Evolutionary conservation across 2,329 filamentous ascomycete genomes (phyloP), one percentile per base, ranked within the genome.

Genomic region (Hansfordia pulvinata): DNA sequence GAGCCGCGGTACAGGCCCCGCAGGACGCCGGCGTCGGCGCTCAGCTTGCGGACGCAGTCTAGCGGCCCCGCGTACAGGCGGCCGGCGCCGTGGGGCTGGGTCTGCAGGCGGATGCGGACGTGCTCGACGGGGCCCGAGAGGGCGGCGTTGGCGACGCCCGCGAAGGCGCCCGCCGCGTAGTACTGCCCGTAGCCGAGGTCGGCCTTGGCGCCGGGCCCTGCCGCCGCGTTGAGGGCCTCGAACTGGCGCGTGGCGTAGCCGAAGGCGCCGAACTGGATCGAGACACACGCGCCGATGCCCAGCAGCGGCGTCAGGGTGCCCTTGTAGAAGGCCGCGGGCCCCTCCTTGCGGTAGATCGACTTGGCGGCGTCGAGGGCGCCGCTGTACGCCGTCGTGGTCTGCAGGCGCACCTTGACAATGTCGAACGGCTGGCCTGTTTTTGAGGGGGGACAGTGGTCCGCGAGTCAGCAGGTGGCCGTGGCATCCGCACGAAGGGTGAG

Each of bases 221-320:
- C 23, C 63, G 65, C 58, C 11, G 61, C 50, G 55, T 93, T 93
- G 38, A 68, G 65, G 23, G 69, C 60, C 59, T 96, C 88, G 49
- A 98, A 75, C 44, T 70, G 77, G 32, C 90, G 82, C 33, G 83
- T 81, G 7, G 88, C 86, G 47, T 80, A 77, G 63, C 94, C 85
- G 66, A 96, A 98, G 43, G 81, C 90, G 36, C 86, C 90, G 53
- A 98, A 98, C 62, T 98, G 90, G 43, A 98, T 79, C n/a, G 85
- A 94, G 23, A 90, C 86, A 52, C 90, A 98, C 40, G 90, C 90
- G 41, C 90, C 90, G 47, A 98, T 96, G 39, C 90, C 90, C 30
- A 98, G 71, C 30, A 98, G 66, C 1, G 90, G 90, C 5, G 90
- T 96, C 30, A 98, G 64, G 0, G 90, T 96, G 44, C 90, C 90